Percentiles rank a stretch among this genome's conserved stretches.
These are phyloP conservation scores for Paraphoma sp. DNA, from an alignment of 2,329 filamentous ascomycete species.

Conservation along the genomic window DNA sequence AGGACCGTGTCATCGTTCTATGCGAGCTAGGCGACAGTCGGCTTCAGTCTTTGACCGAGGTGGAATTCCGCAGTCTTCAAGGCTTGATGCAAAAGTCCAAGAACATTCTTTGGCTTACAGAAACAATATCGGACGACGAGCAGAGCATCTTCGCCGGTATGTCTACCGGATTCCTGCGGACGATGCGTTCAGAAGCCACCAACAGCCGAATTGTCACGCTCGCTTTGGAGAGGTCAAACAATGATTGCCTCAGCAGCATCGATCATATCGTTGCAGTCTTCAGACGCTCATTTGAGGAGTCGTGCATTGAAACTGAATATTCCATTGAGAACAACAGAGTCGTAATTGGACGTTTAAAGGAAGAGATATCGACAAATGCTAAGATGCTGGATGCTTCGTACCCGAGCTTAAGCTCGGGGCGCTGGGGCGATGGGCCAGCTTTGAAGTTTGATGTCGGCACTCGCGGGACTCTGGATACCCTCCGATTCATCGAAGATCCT, in stretches of 20 bases:
- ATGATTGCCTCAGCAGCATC: not conserved
- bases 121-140: not conserved
- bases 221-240: not conserved
- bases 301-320: conserved; percentile 9
- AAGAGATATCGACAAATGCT: not conserved
- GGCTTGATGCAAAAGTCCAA: conserved; percentile 1
- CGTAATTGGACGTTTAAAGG: conserved; percentile 5
- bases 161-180: conserved; percentile 9
- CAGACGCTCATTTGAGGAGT: not conserved
- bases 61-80: not conserved
- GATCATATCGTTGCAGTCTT: not conserved
- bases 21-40: not conserved
- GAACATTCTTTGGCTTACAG: conserved; percentile 10
- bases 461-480: conserved; percentile 12
- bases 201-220: conserved; percentile 10
- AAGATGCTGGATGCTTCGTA: too few relatives aligned
- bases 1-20: not conserved
- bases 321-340: conserved; percentile 4
- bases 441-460: conserved; percentile 17
- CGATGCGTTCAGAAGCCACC: conserved; percentile 8
- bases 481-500: conserved; percentile 5
- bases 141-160: not conserved
- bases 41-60: not conserved
- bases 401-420: not conserved
- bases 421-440: conserved; percentile 5